Base-by-base conservation (phyloP, 192 early-diverging fungal species). In the Podila minutissima region DNA sequence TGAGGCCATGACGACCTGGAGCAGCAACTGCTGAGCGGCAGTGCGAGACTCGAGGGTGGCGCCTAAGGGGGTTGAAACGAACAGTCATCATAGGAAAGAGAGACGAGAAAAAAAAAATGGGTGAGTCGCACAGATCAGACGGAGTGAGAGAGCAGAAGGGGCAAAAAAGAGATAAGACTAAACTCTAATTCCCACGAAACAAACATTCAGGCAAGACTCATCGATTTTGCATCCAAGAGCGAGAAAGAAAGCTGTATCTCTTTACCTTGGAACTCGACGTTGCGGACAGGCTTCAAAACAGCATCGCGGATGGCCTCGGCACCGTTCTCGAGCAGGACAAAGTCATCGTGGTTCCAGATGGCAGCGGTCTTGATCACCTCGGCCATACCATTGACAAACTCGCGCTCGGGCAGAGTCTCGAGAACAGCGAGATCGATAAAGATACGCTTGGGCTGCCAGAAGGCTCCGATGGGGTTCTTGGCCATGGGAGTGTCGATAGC, bases 361-460 rank as follows among this genome's bases (percentile, higher is more conserved):
- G 96, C 96, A 5, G 97, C 97, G 2, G 97, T 98, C 88, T 99
- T 98, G 76, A 99, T 94, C 13, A 99, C 93, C 84, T 99, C 98
- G 7, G 96, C 98, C 93, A 99, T 94, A 12, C 96, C 98, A 82
- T 98, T 98, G 9, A 93, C 88, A 83, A 98, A 97, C 83, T 98
- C 94, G 71, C 98, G 92, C 32, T 89, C 89, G 1, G 98, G 97
- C 59, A 98, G 85, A 12, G 94, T 97, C 64, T 89, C 84, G 29
- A 99, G 85, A 67, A 95, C 95, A 7, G 87, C 75, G 53, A 96
- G 83, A 85, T 99, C 97, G 82, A 98, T 97, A 77, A 91, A 99
- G 49, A 97, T 96, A 31, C 93, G 91, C 76, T 91, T 84, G 8
- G 98, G 98, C 82, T 99, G 97, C 91, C 96, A 97, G 89, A 99